Conservation (phyloP, 2,329 filamentous ascomycete species). For the Myriosclerotinia duriaeana region DNA sequence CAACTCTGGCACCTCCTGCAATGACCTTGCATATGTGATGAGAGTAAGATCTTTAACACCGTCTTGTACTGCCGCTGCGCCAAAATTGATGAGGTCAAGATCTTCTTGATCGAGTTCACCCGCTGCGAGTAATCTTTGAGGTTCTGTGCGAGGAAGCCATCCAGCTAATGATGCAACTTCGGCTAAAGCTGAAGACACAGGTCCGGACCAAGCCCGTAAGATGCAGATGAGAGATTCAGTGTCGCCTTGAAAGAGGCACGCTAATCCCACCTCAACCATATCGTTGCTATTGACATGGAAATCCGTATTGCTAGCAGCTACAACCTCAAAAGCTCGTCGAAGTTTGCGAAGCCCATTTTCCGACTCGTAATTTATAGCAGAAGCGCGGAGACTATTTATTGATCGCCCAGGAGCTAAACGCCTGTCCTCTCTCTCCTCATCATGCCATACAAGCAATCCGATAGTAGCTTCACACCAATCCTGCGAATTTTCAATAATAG, state of each 20-base stretch:
- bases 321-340: conserved; percentile 64
- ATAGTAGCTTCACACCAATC: conserved; percentile 92
- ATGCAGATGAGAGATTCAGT: conserved; percentile 73
- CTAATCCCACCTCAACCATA: conserved; percentile 76
- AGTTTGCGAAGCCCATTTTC: conserved; percentile 75
- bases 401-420: conserved; percentile 36
- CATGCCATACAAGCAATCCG: conserved; percentile 87
- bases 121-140: conserved; percentile 55
- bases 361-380: conserved; percentile 47
- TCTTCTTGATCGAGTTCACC: conserved; percentile 76
- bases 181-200: conserved; percentile 72
- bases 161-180: conserved; percentile 81
- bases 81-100: conserved; percentile 74
- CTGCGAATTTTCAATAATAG: conserved; percentile 74
- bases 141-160: conserved; percentile 69
- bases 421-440: conserved; percentile 65
- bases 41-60: conserved; percentile 79
- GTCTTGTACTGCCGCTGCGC: conserved; percentile 55
- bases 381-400: conserved; percentile 33
- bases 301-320: conserved; percentile 64
- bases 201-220: conserved; percentile 76
- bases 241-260: conserved; percentile 80
- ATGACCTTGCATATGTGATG: conserved; percentile 68
- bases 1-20: conserved; percentile 54
- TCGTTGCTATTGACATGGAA: conserved; percentile 76